phyloP scores from a whole-genome alignment of 495 filamentous ascomycete species.

The Xylaria acuta region DNA sequence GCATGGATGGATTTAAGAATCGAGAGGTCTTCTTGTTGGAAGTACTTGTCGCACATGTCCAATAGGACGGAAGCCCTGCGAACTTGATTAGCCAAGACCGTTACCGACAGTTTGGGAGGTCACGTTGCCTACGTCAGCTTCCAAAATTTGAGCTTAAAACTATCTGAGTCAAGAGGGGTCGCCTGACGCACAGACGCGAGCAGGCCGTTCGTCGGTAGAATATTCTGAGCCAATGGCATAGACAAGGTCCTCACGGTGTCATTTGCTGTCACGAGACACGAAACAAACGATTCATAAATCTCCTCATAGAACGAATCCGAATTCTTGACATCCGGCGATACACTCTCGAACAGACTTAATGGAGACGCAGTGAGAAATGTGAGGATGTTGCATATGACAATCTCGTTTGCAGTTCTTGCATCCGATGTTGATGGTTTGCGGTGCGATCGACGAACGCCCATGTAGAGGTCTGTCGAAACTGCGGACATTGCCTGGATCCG shows the following conservation, averaged over 20 bases:
- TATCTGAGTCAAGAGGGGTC: slow-evolving; percentile 47
- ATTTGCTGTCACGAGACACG: slow-evolving; percentile 57
- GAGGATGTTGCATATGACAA: slow-evolving; percentile 57
- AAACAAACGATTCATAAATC: slow-evolving; percentile 57
- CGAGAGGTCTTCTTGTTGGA: slow-evolving; percentile 46
- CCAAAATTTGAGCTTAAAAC: slow-evolving; percentile 58
- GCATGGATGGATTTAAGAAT: slow-evolving; percentile 55
- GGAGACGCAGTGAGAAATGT: slow-evolving; percentile 60
- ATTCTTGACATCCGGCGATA: slow-evolving; percentile 43
- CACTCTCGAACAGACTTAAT: slow-evolving; percentile 52
- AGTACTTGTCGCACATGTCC: slow-evolving; percentile 56
- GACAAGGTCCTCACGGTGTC: slow-evolving; percentile 55
- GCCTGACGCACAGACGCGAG: slow-evolving; percentile 45
- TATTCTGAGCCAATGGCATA: slow-evolving; percentile 51
- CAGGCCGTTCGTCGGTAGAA: slow-evolving; percentile 51
- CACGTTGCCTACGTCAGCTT: slow-evolving; percentile 55
- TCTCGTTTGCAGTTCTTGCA: slow-evolving; percentile 44
- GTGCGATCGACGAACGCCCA: slow-evolving; percentile 46
- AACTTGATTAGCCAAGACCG: slow-evolving; percentile 30
- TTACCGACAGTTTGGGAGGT: slow-evolving; percentile 5
- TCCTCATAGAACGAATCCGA: slow-evolving; percentile 56
- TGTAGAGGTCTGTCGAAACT: slow-evolving; percentile 50
- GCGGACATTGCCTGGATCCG: slow-evolving; percentile 46
- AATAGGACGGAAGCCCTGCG: slow-evolving; percentile 56
- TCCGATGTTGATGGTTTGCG: slow-evolving; percentile 45